phyloP scores from a whole-genome alignment of 768 basidiomycete genomes.

The Boletus bicolor region DNA sequence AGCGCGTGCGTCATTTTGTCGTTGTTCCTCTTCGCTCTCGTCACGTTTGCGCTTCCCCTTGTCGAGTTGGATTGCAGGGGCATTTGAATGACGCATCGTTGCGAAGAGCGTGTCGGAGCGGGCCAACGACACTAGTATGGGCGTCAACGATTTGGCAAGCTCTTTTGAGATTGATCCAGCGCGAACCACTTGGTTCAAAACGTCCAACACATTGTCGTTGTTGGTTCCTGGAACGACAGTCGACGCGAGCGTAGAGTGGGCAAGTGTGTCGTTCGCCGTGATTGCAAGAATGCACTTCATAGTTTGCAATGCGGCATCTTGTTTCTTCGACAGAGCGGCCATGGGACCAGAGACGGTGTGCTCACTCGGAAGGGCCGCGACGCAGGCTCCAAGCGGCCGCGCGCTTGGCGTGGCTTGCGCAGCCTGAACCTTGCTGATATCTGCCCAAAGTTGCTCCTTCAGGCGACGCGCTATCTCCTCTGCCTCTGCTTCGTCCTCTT shows the following conservation, averaged over 20 bases:
- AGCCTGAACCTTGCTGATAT: conserved; percentile 62
- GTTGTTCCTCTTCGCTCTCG: conserved; percentile 37
- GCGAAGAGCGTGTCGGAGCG: conserved; percentile 65
- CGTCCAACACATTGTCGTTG: conserved; percentile 48
- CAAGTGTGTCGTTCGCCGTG: conserved; percentile 53
- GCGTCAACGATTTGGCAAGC: conserved; percentile 55
- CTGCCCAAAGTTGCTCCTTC: conserved; percentile 76
- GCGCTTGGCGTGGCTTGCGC: conserved; percentile 31
- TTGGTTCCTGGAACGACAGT: conserved; percentile 46
- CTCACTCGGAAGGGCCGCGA: background rate
- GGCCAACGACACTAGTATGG: conserved; percentile 61
- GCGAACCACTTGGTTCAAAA: conserved; percentile 48
- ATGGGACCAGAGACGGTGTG: conserved; percentile 12
- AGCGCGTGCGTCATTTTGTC: conserved; percentile 26
- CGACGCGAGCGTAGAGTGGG: conserved; percentile 51
- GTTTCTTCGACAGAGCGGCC: conserved; percentile 37
- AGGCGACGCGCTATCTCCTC: conserved; percentile 70
- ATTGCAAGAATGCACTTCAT: conserved; percentile 61
- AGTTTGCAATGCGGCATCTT: conserved; percentile 59
- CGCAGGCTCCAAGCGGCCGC: conserved; percentile 1
- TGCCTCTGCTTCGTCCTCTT: conserved; percentile 57
- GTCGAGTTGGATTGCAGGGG: conserved; percentile 58
- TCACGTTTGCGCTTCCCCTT: conserved; percentile 77
- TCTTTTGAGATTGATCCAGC: conserved; percentile 49
- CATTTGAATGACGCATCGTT: conserved; percentile 59